A percentile compares a stretch with the other conserved stretches of the same genome.
Evolutionary conservation across 2,329 filamentous ascomycete genomes (phyloP).

Genomic region (Exophiala viscosa): DNA sequence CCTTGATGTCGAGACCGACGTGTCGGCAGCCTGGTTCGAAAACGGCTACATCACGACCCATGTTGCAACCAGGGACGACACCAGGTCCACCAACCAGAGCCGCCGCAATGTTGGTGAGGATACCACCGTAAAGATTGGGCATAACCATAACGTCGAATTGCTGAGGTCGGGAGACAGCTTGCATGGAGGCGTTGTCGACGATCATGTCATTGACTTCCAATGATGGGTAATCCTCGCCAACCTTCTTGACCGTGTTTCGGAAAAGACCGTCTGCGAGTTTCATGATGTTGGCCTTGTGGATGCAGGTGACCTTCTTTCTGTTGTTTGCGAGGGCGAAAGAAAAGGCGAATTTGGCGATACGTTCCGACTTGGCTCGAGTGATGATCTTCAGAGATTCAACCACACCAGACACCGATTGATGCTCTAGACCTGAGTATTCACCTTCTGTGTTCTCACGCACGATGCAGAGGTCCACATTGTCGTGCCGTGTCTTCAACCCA

Average conservation of each 20-base stretch:
- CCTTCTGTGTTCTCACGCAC: slow-evolving; percentile 99
- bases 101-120: slow-evolving; percentile 97
- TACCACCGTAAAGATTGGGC: slow-evolving; percentile 75
- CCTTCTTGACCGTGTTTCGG: slow-evolving; percentile 92
- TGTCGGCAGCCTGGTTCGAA: slow-evolving; percentile 99
- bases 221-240: slow-evolving; percentile 91
- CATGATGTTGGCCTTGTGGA: slow-evolving; percentile 99
- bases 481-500: slow-evolving; percentile 94
- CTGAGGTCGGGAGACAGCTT: slow-evolving; percentile 91
- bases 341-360: slow-evolving; percentile 98
- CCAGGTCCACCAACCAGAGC: slow-evolving; percentile 95
- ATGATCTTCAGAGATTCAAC: slow-evolving; percentile 99
- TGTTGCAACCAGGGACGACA: slow-evolving; percentile 98
- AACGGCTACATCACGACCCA: slow-evolving; percentile 96
- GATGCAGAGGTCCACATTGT: slow-evolving; percentile 96
- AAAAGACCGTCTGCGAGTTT: slow-evolving; percentile 98
- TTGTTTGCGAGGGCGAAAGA: slow-evolving; percentile 97
- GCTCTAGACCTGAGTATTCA: slow-evolving; percentile 98
- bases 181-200: slow-evolving; percentile 99
- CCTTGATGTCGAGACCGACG: slow-evolving; percentile 98
- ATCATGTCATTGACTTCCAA: slow-evolving; percentile 99
- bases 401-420: slow-evolving; percentile 93
- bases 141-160: slow-evolving; percentile 99
- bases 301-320: slow-evolving; percentile 98
- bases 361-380: slow-evolving; percentile 97